phyloP scores from a whole-genome alignment of 345 rosid species.

The Nephelium lappaceum region DNA sequence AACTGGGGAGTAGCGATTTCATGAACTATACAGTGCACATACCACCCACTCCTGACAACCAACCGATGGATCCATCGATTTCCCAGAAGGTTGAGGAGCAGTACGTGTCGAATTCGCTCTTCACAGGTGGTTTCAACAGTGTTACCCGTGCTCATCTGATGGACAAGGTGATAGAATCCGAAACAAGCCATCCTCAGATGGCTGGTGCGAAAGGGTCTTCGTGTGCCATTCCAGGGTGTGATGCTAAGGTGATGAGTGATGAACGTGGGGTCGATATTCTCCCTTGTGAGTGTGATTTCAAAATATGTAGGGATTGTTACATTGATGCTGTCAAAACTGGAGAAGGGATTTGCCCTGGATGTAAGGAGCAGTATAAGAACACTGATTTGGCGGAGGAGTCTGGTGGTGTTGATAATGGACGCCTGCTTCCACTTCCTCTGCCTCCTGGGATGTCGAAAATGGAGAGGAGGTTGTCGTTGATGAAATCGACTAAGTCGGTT shows the following conservation, averaged over 20 bases:
- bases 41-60: slow-evolving; percentile 97
- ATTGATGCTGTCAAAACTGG: slow-evolving; percentile 90
- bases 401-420: slow-evolving; percentile 51
- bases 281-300: slow-evolving; percentile 96
- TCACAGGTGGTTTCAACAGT: slow-evolving; percentile 92
- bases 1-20: slow-evolving; percentile 70
- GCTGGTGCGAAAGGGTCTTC: slow-evolving; percentile 95
- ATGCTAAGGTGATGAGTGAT: slow-evolving; percentile 93
- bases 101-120: slow-evolving; percentile 89
- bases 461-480: slow-evolving; percentile 92
- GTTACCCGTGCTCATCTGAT: slow-evolving; percentile 87
- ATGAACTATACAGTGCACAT: slow-evolving; percentile 87
- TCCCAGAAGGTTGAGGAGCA: slow-evolving; percentile 98
- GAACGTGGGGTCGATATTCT: slow-evolving; percentile 88
- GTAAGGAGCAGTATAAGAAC: slow-evolving; percentile 84
- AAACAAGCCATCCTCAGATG: slow-evolving; percentile 94
- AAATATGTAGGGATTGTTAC: slow-evolving; percentile 90
- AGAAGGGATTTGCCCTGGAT: slow-evolving; percentile 88
- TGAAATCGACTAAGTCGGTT: slow-evolving; percentile 85
- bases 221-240: slow-evolving; percentile 89
- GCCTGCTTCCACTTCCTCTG: slow-evolving; percentile 71
- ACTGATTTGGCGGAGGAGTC: slow-evolving; percentile 64
- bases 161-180: slow-evolving; percentile 97
- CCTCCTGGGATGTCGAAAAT: slow-evolving; percentile 66
- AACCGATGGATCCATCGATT: slow-evolving; percentile 88